These are phyloP conservation scores for Pythium apleroticum DNA, from an alignment of 352 stramenopile genomes.

Conservation along the genomic window DNA sequence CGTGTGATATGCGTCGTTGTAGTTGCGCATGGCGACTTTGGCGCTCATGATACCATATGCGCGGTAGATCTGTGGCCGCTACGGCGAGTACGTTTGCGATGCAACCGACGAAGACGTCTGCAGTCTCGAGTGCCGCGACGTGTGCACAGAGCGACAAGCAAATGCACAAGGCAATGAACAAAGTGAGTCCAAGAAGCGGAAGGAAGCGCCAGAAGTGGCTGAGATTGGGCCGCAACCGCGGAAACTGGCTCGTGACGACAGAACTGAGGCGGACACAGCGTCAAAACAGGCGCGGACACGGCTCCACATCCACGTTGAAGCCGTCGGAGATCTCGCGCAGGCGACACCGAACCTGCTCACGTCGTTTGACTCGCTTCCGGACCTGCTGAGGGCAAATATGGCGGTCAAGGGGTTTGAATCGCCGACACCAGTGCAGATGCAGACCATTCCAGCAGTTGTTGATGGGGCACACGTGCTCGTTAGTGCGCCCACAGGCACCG, in stretches of 20 bases:
- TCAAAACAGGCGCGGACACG: constrained; percentile 20
- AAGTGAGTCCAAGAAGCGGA: constrained; percentile 1
- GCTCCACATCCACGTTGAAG: constrained; percentile 38
- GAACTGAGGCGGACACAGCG: constrained; percentile 15
- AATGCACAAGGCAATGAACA: background rate
- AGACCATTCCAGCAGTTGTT: constrained; percentile 56
- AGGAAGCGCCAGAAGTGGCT: background rate
- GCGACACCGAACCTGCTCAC: background rate
- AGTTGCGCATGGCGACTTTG: background rate
- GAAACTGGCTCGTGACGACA: background rate
- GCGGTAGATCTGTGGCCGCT: constrained; percentile 61
- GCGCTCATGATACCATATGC: background rate
- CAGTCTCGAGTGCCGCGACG: constrained; percentile 71
- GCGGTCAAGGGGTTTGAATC: constrained; percentile 30
- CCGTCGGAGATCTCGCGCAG: background rate
- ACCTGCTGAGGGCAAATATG: constrained; percentile 45
- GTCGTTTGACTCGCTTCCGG: constrained; percentile 19
- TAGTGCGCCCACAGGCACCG: constrained; percentile 61
- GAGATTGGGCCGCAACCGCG: background rate
- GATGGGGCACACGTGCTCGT: constrained; percentile 50
- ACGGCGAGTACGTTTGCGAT: constrained; percentile 81
- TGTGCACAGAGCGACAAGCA: constrained; percentile 30
- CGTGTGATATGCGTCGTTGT: background rate
- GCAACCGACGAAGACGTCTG: constrained; percentile 83
- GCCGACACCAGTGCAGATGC: constrained; percentile 78